These are phyloP conservation scores for Gossypium mustelinum DNA, from an alignment of 345 rosid species.

Conservation along the genomic window DNA sequence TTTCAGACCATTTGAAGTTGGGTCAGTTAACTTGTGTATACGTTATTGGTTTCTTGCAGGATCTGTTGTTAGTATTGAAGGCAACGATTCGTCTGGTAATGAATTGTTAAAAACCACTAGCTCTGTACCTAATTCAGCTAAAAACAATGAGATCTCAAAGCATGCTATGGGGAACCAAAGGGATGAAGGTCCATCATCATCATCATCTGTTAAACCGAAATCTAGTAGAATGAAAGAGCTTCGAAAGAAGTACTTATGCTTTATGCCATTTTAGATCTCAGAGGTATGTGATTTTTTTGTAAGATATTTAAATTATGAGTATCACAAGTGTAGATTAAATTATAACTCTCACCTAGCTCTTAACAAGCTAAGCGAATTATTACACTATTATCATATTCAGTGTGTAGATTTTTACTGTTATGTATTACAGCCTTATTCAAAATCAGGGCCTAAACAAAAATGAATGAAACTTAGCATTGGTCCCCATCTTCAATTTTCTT, in stretches of 20 bases:
- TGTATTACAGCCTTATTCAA: not conserved
- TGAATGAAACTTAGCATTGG: not conserved
- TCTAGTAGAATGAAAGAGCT: slow-evolving; percentile 22
- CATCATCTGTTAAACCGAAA: not conserved
- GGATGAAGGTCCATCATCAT: slow-evolving; percentile 22
- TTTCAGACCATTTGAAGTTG: too few relatives aligned
- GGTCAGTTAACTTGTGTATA: not conserved
- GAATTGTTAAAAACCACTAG: slow-evolving; percentile 3
- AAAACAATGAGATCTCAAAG: not conserved
- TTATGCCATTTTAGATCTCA: slow-evolving; percentile 34
- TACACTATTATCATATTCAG: too few relatives aligned
- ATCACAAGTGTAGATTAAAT: not conserved
- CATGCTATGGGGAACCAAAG: slow-evolving; percentile 1
- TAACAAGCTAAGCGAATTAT: too few relatives aligned
- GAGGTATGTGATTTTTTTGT: not conserved
- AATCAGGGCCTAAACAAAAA: not conserved
- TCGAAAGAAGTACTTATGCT: slow-evolving; percentile 39
- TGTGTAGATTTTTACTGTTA: too few relatives aligned
- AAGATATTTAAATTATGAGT: not conserved
- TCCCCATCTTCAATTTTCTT: too few relatives aligned
- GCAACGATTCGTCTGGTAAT: slow-evolving; percentile 1
- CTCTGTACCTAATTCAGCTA: not conserved
- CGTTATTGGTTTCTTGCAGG: slow-evolving; percentile 19
- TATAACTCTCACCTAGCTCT: too few relatives aligned
- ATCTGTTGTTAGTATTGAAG: slow-evolving; percentile 11